phyloP scores from a whole-genome alignment of 345 rosid species.

The Erysimum cheiranthoides region DNA sequence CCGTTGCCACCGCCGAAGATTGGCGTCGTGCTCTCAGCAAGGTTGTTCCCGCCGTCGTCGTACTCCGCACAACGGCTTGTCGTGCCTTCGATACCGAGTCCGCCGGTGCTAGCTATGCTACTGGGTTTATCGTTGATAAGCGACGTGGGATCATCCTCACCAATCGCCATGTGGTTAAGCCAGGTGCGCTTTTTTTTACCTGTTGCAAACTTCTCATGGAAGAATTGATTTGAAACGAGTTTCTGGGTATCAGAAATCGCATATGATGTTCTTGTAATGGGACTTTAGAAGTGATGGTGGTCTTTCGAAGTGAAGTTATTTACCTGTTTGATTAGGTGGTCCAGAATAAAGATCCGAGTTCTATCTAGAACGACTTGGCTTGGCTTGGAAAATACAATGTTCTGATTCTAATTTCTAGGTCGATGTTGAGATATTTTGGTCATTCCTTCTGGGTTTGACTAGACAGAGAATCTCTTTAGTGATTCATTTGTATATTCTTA shows the following conservation, averaged over 20 bases:
- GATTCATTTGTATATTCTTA: constrained; percentile 18
- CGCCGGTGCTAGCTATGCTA: constrained; percentile 79
- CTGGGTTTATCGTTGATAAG: constrained; percentile 93
- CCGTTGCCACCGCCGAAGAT: constrained; percentile 77
- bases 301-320: neutral
- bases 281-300: constrained; percentile 1
- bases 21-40: constrained; percentile 77
- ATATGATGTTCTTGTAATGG: neutral
- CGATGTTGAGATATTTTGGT: neutral
- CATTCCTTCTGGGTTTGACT: constrained; percentile 2
- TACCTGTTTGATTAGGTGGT: constrained; percentile 29
- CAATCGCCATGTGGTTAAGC: constrained; percentile 94
- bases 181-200: constrained; percentile 51
- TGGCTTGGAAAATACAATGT: neutral
- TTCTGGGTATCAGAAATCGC: neutral
- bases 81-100: constrained; percentile 92
- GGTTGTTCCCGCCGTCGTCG: constrained; percentile 93
- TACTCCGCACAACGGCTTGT: constrained; percentile 79
- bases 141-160: constrained; percentile 92
- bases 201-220: neutral
- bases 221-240: neutral
- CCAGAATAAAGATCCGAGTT: constrained; percentile 5
- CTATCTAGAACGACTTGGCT: neutral
- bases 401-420: constrained; percentile 19
- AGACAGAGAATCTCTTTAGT: constrained; percentile 4